Evolutionary conservation across 495 filamentous ascomycete species (phyloP).

Genomic region (Melanomma pulvis-pyrius): DNA sequence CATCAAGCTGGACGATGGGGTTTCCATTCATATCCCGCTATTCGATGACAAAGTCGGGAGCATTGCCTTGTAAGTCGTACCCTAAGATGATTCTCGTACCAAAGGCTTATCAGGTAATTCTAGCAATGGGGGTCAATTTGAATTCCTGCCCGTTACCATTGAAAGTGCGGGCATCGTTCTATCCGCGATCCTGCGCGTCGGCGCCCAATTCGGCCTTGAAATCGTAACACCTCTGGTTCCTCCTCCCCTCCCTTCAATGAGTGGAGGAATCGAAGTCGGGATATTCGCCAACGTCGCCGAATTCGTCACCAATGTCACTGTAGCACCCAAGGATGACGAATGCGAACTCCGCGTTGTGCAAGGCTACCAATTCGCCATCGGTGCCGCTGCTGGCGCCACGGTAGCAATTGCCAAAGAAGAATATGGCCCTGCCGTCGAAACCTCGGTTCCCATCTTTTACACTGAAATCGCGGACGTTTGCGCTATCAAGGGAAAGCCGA

Average conservation of each 20-base stretch:
- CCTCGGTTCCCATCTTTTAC: constrained; percentile 56
- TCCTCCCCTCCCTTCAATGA: neutral
- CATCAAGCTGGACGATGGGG: constrained; percentile 50
- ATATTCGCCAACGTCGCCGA: constrained; percentile 57
- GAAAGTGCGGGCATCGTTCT: constrained; percentile 45
- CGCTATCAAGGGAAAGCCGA: constrained; percentile 36
- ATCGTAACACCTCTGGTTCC: constrained; percentile 27
- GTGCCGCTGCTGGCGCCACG: constrained; percentile 56
- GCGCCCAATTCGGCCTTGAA: constrained; percentile 51
- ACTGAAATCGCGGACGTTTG: constrained; percentile 55
- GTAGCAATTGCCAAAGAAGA: constrained; percentile 48
- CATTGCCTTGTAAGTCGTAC: constrained; percentile 21
- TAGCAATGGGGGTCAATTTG: constrained; percentile 57
- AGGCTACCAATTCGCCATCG: constrained; percentile 54
- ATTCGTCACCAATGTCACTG: constrained; percentile 54
- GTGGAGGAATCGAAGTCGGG: constrained; percentile 51
- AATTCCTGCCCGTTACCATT: constrained; percentile 59
- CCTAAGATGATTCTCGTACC: neutral
- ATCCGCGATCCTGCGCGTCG: constrained; percentile 51
- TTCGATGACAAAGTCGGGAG: constrained; percentile 23
- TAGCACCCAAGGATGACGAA: constrained; percentile 40
- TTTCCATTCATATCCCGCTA: constrained; percentile 15
- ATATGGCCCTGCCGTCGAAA: constrained; percentile 55
- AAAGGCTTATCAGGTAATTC: neutral
- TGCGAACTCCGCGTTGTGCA: constrained; percentile 53